These are phyloP conservation scores for Bjerkandera adusta DNA, from an alignment of 1,284 basidiomycete genomes.

Conservation along the genomic window DNA sequence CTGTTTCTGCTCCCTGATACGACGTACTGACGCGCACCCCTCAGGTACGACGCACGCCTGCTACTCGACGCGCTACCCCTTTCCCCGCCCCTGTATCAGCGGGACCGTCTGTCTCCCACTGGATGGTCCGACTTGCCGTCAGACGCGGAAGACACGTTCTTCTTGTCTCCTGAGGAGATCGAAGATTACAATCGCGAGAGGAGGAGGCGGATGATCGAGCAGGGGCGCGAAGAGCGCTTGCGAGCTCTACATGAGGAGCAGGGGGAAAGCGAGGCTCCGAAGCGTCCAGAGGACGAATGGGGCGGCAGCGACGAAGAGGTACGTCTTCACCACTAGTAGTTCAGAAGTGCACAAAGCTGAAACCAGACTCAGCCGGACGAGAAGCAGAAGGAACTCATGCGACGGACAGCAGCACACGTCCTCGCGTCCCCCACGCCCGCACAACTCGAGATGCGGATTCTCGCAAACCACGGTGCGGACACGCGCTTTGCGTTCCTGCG, in stretches of 20 bases:
- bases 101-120: slow-evolving; percentile 40
- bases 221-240: slow-evolving; percentile 59
- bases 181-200: slow-evolving; percentile 68
- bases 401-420: slow-evolving; percentile 69
- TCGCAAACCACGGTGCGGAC: slow-evolving; percentile 78
- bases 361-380: slow-evolving; percentile 58
- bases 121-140: slow-evolving; percentile 84
- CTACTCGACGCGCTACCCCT: slow-evolving; percentile 54
- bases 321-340: slow-evolving; percentile 9
- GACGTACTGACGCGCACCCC: slow-evolving; percentile 17
- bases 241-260: slow-evolving; percentile 51
- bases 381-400: slow-evolving; percentile 65
- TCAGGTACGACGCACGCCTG: slow-evolving; percentile 79
- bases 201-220: slow-evolving; percentile 59
- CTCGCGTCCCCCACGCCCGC: slow-evolving; percentile 69
- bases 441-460: slow-evolving; percentile 83
- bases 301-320: slow-evolving; percentile 77
- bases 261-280: slow-evolving; percentile 25
- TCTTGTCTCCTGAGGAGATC: slow-evolving; percentile 63
- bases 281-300: slow-evolving; percentile 52
- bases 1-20: background rate
- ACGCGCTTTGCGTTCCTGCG: slow-evolving; percentile 75
- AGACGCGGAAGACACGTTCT: slow-evolving; percentile 80
- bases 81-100: slow-evolving; percentile 6
- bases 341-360: background rate